Base-by-base conservation (phyloP, 2,329 filamentous ascomycete genomes). In the Cercospora sp. region DNA sequence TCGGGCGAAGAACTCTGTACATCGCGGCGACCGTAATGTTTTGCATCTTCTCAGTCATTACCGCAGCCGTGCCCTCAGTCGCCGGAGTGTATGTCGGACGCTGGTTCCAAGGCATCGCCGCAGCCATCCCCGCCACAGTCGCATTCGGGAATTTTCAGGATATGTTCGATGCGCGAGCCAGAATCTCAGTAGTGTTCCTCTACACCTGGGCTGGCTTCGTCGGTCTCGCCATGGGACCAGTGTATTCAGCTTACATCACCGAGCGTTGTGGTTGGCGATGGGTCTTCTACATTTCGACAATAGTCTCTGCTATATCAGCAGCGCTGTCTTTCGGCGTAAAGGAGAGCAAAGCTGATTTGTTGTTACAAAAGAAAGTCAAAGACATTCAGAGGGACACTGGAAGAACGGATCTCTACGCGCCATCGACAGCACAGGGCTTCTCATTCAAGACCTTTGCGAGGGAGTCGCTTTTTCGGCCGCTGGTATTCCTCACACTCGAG, bases 111-210 rank as follows among this genome's bases (percentile, higher is more conserved):
- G 84, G 83, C 0, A 69, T 84, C 4, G 76, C 82, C 6, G 83
- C 82, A 2, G 82, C 83, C 0, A 80, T 84, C 3, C 83, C 83
- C 1, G 79, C 81, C 0, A 81, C 81, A 13, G 81, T 85, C 3
- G 80, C 82, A 7, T 80, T 81, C 0, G 83, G 83, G 3, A 84
- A 80, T 60, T 79, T 85, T 45, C 82, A 85, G 62, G 83, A 85
- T 67, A 80, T 85, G 75, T 85, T 81, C 74, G 81, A 82, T 65
- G 78, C 80, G 1, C 75, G 78, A 43, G 76, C 75, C 13, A 59
- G 68, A 21, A 68, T 70, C 10, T 62, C 61, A 18, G 62, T 68
- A 74, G 83, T 24, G 77, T 85, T n/a, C 83, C 80, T 82, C 6
- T 85, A 82, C 80, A 80, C 80, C n/a, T 75, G 80, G 30, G 77